phyloP scores from a whole-genome alignment of 108 stramenopile species.

The Cylindrotheca closterium region DNA sequence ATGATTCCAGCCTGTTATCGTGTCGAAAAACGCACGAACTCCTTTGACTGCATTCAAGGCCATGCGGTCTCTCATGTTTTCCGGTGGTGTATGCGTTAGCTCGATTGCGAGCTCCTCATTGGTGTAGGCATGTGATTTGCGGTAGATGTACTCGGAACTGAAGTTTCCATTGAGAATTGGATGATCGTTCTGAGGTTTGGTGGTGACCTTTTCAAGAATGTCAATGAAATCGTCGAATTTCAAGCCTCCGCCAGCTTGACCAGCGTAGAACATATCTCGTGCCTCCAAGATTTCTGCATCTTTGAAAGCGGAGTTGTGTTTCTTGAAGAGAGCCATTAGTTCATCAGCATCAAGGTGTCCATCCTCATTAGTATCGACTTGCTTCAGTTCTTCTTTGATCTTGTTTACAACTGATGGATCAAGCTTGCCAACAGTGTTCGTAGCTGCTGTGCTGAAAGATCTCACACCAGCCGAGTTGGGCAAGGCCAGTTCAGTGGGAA shows the following conservation, averaged over 20 bases:
- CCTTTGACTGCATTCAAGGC: conserved; percentile 64
- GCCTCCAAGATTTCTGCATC: conserved; percentile 76
- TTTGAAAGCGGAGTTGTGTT: conserved; percentile 55
- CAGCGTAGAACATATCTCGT: conserved; percentile 69
- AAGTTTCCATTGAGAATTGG: conserved; percentile 28
- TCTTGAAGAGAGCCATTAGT: conserved; percentile 54
- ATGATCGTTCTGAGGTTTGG: not conserved
- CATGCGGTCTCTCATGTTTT: conserved; percentile 41
- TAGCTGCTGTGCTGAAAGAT: not conserved
- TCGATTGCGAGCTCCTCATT: conserved; percentile 65
- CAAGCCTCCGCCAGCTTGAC: conserved; percentile 53
- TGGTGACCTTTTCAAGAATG: conserved; percentile 55
- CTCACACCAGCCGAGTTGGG: not conserved
- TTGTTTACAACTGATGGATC: conserved; percentile 59
- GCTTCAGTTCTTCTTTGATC: conserved; percentile 69
- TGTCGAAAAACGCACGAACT: conserved; percentile 64
- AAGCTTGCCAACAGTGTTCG: not conserved
- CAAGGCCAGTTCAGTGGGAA: not conserved
- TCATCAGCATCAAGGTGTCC: conserved; percentile 71
- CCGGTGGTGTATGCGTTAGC: conserved; percentile 61
- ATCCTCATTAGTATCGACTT: conserved; percentile 47
- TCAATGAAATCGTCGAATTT: conserved; percentile 60
- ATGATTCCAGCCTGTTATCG: conserved; percentile 65
- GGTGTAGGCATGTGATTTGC: conserved; percentile 70
- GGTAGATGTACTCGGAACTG: conserved; percentile 31